phyloP scores from a whole-genome alignment of 805 yeast species.

The Kodamaea jinghongensis region DNA sequence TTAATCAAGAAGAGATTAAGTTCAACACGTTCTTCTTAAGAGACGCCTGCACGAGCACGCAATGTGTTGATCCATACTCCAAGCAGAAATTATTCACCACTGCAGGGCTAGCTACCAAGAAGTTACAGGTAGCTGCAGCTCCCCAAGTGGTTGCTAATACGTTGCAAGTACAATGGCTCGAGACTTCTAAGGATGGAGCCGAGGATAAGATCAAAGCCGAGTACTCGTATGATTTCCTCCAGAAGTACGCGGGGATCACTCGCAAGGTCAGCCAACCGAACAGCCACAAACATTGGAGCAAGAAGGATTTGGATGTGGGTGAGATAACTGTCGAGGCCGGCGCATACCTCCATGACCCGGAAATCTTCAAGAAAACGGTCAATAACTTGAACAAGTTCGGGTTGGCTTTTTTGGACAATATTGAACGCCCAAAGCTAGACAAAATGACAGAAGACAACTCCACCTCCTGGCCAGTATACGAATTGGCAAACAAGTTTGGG shows the following conservation, averaged over 20 bases:
- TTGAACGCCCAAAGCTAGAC: conserved; percentile 42
- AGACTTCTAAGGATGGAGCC: conserved; percentile 20
- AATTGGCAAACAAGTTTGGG: conserved; percentile 53
- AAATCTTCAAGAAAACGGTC: conserved; percentile 38
- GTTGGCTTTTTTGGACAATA: conserved; percentile 48
- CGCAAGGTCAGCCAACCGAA: conserved; percentile 35
- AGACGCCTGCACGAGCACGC: conserved; percentile 53
- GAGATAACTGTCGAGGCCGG: conserved; percentile 24
- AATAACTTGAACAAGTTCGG: conserved; percentile 54
- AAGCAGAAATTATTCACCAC: conserved; percentile 68
- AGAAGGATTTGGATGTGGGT: conserved; percentile 18
- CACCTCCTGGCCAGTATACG: conserved; percentile 36
- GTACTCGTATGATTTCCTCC: conserved; percentile 48
- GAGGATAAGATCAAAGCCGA: conserved; percentile 14
- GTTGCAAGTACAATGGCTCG: conserved; percentile 42
- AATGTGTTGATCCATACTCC: conserved; percentile 52
- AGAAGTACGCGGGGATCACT: conserved; percentile 35
- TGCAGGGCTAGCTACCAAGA: conserved; percentile 25
- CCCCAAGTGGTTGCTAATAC: conserved; percentile 30
- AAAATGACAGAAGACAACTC: conserved; percentile 42
- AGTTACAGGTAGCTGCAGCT: conserved; percentile 16
- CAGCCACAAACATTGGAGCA: conserved; percentile 43
- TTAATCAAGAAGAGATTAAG: conserved; percentile 25
- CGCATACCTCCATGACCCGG: conserved; percentile 32
- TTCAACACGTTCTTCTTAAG: conserved; percentile 58